Evolutionary conservation across 139 green algal genomes (phyloP), one percentile per base, ranked within the genome.

Genomic region (Eudorina sp.): DNA sequence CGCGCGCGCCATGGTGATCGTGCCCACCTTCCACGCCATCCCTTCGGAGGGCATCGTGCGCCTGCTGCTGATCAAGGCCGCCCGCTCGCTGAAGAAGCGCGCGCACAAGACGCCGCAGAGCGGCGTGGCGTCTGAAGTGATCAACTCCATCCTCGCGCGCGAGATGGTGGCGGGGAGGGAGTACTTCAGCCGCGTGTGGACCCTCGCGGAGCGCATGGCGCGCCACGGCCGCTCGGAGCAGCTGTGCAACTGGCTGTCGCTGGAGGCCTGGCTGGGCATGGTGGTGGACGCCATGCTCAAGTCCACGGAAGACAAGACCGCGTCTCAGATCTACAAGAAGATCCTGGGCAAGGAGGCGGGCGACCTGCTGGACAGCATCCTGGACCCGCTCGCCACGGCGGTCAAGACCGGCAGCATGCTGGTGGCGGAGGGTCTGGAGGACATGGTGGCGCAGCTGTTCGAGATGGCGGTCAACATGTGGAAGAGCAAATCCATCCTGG

Each of bases 171-270:
- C 80, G 43, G 80, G 80, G 4, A 40, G 60, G 5, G 80, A 86
- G 60, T 86, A 86, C 80, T 86, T 86, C 60, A 73, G 78, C 53
- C 41, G 80, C 1, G 80, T 86, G 60, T 86, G 80, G 80, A 86
- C 80, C 14, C 80, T 86, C 29, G 80, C 80, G 43, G 80, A 86
- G 62, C 80, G 80, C n/a, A 76, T 86, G 80, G 80, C 80, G 29
- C 80, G 80, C 4, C n/a, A 64, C 41, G 80, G 80, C 4, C 40
- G 58, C 36, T 19, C 11, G 23, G 78, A 85, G 78, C 78, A 85
- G 78, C 78, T 85, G 23, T 41, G 40, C 78, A 55, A 74, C 78
- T 85, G 78, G 78, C 78, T 85, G 40, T 45, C 38, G 9, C 78
- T 85, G 16, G 78, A 85, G 55, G 78, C 78, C 6, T 85, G 78